These are phyloP conservation scores for Pseudocercospora eumusae DNA, from an alignment of 2,329 filamentous ascomycete genomes.

Conservation along the genomic window DNA sequence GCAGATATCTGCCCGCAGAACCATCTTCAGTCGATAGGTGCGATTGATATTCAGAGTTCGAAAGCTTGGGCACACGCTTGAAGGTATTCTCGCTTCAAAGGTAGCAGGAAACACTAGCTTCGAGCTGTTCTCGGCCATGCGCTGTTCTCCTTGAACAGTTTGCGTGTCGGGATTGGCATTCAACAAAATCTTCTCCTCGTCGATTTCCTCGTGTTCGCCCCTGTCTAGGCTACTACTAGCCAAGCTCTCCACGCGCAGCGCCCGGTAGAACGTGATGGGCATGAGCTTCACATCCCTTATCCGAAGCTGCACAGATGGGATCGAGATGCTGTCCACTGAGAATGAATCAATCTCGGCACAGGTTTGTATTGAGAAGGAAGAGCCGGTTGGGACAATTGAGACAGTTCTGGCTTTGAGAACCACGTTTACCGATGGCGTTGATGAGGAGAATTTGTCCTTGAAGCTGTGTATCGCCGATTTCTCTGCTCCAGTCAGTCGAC, in stretches of 20 bases:
- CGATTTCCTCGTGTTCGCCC: slow-evolving; percentile 8
- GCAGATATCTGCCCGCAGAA: background rate
- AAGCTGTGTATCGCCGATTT: slow-evolving; percentile 8
- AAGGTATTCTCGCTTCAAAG: background rate
- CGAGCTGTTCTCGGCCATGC: background rate
- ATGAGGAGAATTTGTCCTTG: slow-evolving; percentile 15
- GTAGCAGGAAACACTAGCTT: slow-evolving; percentile 1
- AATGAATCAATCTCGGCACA: slow-evolving; percentile 7
- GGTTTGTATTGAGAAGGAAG: background rate
- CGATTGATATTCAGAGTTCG: slow-evolving; percentile 3
- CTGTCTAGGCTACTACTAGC: background rate
- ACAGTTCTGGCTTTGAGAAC: background rate
- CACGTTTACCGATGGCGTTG: slow-evolving; percentile 11
- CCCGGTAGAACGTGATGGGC: slow-evolving; percentile 1
- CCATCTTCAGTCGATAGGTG: slow-evolving; percentile 1
- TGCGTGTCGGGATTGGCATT: background rate
- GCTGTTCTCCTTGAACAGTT: background rate
- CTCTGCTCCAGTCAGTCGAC: slow-evolving; percentile 3
- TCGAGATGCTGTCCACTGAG: background rate
- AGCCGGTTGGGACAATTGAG: background rate
- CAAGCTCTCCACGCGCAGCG: background rate
- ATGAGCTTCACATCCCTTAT: slow-evolving; percentile 7
- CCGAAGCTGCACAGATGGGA: background rate
- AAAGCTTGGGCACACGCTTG: background rate
- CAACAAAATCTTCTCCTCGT: slow-evolving; percentile 8